phyloP scores from a whole-genome alignment of 1,139 yeast species.

The Kodamaea anthophila region DNA sequence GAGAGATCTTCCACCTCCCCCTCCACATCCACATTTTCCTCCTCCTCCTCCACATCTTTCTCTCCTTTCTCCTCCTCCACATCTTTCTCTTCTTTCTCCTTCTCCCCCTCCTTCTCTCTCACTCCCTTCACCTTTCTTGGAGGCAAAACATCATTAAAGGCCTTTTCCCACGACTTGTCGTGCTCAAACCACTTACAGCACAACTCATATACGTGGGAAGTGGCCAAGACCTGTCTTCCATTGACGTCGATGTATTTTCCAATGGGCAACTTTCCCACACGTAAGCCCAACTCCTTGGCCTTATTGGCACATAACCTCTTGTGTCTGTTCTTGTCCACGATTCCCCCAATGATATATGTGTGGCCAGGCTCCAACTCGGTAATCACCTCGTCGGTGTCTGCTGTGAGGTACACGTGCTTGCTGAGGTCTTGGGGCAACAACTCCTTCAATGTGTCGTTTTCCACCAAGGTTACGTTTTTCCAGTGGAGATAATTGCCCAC shows the following conservation, averaged over 20 bases:
- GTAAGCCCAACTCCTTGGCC: constrained; percentile 66
- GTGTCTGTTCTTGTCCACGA: constrained; percentile 91
- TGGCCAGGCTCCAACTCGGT: constrained; percentile 58
- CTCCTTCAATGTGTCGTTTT: constrained; percentile 37
- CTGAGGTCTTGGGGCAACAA: constrained; percentile 23
- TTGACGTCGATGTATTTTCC: constrained; percentile 76
- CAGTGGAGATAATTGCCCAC: constrained; percentile 58
- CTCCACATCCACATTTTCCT: constrained; percentile 7
- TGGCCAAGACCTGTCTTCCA: constrained; percentile 86
- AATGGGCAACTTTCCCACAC: constrained; percentile 79
- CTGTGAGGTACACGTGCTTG: constrained; percentile 69
- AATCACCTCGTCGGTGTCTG: constrained; percentile 71
- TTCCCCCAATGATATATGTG: constrained; percentile 89
- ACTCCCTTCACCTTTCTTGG: constrained; percentile 62
- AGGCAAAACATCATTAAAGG: constrained; percentile 82
- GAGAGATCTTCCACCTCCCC: constrained; percentile 6
- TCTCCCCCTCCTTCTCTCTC: constrained; percentile 4
- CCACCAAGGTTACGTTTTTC: constrained; percentile 58
- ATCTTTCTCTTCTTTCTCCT: constrained; percentile 5
- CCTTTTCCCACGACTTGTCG: constrained; percentile 71
- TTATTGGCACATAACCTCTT: constrained; percentile 76
- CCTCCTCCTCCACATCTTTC: constrained; percentile 7
- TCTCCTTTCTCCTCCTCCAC: constrained; percentile 8
- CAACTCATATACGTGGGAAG: constrained; percentile 89
- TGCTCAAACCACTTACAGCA: constrained; percentile 73